Percentiles rank a stretch among this genome's conserved stretches.
phyloP scores from a whole-genome alignment of 169 alveolate species.

The Plasmodium gonderi region DNA sequence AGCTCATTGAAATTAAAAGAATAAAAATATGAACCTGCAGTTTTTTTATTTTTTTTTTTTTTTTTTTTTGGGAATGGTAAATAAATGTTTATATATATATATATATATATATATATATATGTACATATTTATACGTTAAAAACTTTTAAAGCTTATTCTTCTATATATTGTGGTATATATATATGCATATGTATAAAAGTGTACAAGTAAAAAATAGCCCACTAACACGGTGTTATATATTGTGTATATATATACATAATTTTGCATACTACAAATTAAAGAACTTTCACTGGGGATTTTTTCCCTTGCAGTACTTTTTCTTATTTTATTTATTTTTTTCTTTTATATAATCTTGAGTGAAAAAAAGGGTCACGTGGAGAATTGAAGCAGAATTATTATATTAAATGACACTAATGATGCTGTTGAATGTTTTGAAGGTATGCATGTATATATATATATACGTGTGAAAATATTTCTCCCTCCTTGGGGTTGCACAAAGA shows the following conservation, averaged over 20 bases:
- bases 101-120: no score
- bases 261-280: neutral
- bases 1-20: neutral
- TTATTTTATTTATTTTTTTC: no score
- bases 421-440: neutral
- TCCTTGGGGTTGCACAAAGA: no score
- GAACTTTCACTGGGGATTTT: neutral
- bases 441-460: neutral
- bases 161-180: no score
- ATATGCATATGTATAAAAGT: no score
- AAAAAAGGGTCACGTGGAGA: no score
- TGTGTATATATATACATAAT: no score
- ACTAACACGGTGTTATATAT: neutral
- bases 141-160: no score
- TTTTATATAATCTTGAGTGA: no score
- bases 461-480: neutral
- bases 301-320: neutral
- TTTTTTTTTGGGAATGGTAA: neutral
- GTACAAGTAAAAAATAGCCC: no score
- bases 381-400: no score
- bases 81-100: neutral
- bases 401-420: neutral
- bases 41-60: neutral
- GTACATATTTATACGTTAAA: no score
- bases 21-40: neutral